phyloP scores from a whole-genome alignment of 768 basidiomycete species.

The Chalciporus piperatus region DNA sequence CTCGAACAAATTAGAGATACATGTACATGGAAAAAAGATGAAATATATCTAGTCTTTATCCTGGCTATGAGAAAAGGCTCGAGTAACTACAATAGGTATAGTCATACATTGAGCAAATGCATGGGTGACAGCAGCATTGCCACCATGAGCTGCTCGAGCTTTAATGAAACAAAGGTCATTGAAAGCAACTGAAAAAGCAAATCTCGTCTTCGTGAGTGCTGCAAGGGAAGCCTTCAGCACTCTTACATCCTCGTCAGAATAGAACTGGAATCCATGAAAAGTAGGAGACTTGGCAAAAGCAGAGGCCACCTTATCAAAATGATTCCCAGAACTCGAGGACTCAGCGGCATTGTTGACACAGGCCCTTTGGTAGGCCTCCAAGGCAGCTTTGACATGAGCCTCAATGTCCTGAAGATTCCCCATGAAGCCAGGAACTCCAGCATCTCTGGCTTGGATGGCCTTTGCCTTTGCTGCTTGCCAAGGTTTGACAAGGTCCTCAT shows the following conservation, averaged over 20 bases:
- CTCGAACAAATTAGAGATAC: background rate
- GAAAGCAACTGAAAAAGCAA: slow-evolving; percentile 58
- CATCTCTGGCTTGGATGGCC: background rate
- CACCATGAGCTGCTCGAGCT: slow-evolving; percentile 33
- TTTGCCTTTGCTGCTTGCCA: slow-evolving; percentile 31
- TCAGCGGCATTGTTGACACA: background rate
- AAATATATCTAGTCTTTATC: too few relatives aligned
- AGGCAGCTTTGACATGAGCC: slow-evolving; percentile 35
- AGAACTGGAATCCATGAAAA: slow-evolving; percentile 20
- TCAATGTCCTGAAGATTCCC: slow-evolving; percentile 41
- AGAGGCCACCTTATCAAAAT: slow-evolving; percentile 27
- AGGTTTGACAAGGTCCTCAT: slow-evolving; percentile 37
- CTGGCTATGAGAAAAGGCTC: slow-evolving; percentile 17
- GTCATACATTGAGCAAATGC: slow-evolving; percentile 26
- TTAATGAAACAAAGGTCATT: slow-evolving; percentile 53
- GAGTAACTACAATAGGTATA: slow-evolving; percentile 16
- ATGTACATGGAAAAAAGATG: too few relatives aligned
- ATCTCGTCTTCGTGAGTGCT: slow-evolving; percentile 31
- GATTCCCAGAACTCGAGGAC: background rate
- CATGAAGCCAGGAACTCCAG: slow-evolving; percentile 15
- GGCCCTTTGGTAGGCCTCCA: slow-evolving; percentile 15
- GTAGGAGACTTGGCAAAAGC: slow-evolving; percentile 25
- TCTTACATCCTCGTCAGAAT: slow-evolving; percentile 35
- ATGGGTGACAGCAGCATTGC: slow-evolving; percentile 18
- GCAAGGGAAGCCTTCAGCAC: slow-evolving; percentile 56